Conservation (phyloP, 2,329 filamentous ascomycete species). For the Fusarium stilboides region DNA sequence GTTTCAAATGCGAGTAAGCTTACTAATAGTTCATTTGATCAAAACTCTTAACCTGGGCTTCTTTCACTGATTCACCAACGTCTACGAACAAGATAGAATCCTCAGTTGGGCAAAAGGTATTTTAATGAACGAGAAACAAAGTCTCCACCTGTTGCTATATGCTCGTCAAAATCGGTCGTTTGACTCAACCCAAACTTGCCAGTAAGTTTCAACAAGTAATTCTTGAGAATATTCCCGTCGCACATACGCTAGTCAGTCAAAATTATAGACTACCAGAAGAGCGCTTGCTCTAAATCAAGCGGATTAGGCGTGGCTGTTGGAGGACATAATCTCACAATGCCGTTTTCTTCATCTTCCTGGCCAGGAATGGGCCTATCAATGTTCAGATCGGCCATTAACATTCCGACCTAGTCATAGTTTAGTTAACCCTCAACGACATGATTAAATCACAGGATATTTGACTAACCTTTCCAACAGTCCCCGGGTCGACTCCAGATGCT, state of each 20-base stretch:
- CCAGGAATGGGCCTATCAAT: conserved; percentile 24
- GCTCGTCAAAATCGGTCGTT: too few relatives aligned
- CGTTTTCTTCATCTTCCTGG: conserved; percentile 35
- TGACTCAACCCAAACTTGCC: too few relatives aligned
- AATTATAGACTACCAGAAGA: conserved; percentile 1
- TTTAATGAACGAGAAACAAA: too few relatives aligned
- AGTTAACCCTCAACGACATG: background rate
- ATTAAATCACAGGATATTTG: fast-evolving
- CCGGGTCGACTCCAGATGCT: conserved; percentile 23
- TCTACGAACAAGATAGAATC: too few relatives aligned
- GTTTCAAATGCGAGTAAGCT: too few relatives aligned
- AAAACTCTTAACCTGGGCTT: too few relatives aligned
- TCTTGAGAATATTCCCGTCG: background rate
- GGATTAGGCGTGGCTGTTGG: background rate
- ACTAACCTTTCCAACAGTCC: conserved; percentile 29
- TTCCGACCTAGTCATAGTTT: background rate
- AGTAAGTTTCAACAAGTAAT: too few relatives aligned
- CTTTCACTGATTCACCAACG: too few relatives aligned
- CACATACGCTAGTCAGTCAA: background rate
- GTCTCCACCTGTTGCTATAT: too few relatives aligned
- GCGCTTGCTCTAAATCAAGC: background rate
- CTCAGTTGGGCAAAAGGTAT: too few relatives aligned
- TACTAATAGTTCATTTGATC: too few relatives aligned
- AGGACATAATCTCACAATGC: conserved; percentile 34
- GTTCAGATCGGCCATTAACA: conserved; percentile 25